phyloP scores from a whole-genome alignment of 257 asterid species.

The Lithospermum erythrorhizon region DNA sequence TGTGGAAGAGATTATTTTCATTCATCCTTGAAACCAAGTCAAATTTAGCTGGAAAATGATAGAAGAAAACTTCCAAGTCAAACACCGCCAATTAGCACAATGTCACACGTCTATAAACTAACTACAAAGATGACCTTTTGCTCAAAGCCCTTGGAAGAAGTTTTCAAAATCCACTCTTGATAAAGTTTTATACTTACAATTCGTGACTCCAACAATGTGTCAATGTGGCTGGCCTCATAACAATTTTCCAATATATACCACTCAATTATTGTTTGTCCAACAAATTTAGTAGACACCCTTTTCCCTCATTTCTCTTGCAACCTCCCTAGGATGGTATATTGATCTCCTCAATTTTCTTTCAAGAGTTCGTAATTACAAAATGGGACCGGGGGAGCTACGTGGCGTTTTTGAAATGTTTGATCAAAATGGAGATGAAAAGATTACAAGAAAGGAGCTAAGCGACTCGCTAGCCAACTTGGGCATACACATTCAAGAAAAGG shows the following conservation, averaged over 20 bases:
- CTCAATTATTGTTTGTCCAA: background rate
- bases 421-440: slow-evolving; percentile 27
- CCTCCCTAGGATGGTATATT: too few species aligned
- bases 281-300: background rate
- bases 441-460: slow-evolving; percentile 21
- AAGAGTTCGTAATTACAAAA: background rate
- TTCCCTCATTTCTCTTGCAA: background rate
- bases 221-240: background rate
- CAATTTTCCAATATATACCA: background rate
- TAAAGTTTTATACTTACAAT: background rate
- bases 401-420: slow-evolving; percentile 35
- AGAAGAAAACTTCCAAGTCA: background rate
- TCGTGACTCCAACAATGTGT: background rate
- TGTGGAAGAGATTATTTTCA: too few species aligned
- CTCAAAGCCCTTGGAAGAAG: background rate
- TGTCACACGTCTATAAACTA: background rate
- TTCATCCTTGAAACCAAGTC: too few species aligned
- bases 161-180: background rate
- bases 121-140: background rate
- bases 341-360: too few species aligned
- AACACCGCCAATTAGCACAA: background rate
- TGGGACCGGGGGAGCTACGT: slow-evolving; percentile 27
- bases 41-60: background rate
- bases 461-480: slow-evolving; percentile 26
- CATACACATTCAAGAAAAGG: slow-evolving; percentile 28